Evolutionary conservation across 352 stramenopile genomes (phyloP), one percentile per base, ranked within the genome.

Genomic region (Globisporangium canariense): DNA sequence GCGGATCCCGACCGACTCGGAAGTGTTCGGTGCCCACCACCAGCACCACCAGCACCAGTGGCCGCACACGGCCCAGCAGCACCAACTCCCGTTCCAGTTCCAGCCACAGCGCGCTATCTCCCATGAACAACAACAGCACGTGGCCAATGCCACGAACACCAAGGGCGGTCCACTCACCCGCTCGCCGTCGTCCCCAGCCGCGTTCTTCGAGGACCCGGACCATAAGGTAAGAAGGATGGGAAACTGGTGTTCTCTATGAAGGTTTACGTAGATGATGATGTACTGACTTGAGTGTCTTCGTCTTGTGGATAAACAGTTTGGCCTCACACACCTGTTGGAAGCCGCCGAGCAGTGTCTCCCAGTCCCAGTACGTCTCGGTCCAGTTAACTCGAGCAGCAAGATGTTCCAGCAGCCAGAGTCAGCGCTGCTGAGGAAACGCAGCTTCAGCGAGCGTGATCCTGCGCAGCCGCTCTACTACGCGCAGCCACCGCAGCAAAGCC

Each of bases 251-350:
- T 20, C 40, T 47, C 50, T 9, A 16, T 46, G 56, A 25, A 51
- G 4, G 49, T 14, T 28, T 25, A 34, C 60, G 50, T n/a, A n/a
- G n/a, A n/a, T n/a, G 38, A 41, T 6, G 34, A 57, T 40, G n/a
- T 52, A 53, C 64, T 69, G 54, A 72, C 49, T n/a, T n/a, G n/a
- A n/a, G n/a, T 52, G 54, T 41, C 68, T 49, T 2, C 68, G 32
- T 65, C 76, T 62, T 73, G 56, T 53, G n/a, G 0, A 28, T 68
- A 40, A 61, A 34, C 52, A 90, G 77, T 79, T 86, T 67, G 81
- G 78, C 13, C 71, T 90, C 45, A 78, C 60, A 10, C 77, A 86
- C 20, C 72, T 90, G 28, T 59, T 90, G 0, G 77, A 90, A 81
- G 78, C 81, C 2, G 78, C 77, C 8, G 71, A 90, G 67, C 78